Percentiles rank a stretch among this genome's conserved stretches.
Evolutionary conservation across 768 basidiomycete species (phyloP).

Genomic region (Cystobasidium onofrii): DNA sequence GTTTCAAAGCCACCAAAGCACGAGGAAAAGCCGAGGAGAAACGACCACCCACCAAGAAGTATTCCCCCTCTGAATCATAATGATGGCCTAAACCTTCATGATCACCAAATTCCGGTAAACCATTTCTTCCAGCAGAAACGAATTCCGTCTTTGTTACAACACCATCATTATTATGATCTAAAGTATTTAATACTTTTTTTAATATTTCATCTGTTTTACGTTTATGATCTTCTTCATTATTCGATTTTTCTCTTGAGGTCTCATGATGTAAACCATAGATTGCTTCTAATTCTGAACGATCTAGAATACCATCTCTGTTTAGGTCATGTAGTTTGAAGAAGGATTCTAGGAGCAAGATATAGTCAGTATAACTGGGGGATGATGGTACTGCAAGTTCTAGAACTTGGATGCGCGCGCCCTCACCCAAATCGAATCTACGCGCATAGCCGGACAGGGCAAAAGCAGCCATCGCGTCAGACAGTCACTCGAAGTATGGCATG

Average conservation of each 20-base stretch:
- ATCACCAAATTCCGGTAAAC: constrained; percentile 71
- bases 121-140: constrained; percentile 57
- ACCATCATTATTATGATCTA: constrained; percentile 72
- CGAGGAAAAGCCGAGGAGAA: no score
- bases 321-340: constrained; percentile 96
- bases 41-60: constrained; percentile 55
- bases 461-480: background rate
- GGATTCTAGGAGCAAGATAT: constrained; percentile 67
- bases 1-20: no score
- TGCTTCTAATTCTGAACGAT: constrained; percentile 80
- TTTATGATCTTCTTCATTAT: constrained; percentile 71
- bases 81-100: constrained; percentile 87
- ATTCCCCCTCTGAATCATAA: constrained; percentile 58
- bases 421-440: constrained; percentile 9
- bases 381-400: no score
- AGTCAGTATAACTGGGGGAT: no score
- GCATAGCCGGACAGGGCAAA: background rate
- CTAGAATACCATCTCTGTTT: constrained; percentile 73
- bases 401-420: no score
- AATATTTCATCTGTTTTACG: constrained; percentile 51
- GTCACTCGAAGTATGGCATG: background rate
- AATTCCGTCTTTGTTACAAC: constrained; percentile 64
- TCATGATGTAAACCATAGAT: constrained; percentile 94
- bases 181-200: constrained; percentile 39
- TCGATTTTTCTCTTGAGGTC: constrained; percentile 72